Base-by-base conservation (phyloP, 2,329 filamentous ascomycete genomes). In the Tolypocladium ovalisporum region DNA sequence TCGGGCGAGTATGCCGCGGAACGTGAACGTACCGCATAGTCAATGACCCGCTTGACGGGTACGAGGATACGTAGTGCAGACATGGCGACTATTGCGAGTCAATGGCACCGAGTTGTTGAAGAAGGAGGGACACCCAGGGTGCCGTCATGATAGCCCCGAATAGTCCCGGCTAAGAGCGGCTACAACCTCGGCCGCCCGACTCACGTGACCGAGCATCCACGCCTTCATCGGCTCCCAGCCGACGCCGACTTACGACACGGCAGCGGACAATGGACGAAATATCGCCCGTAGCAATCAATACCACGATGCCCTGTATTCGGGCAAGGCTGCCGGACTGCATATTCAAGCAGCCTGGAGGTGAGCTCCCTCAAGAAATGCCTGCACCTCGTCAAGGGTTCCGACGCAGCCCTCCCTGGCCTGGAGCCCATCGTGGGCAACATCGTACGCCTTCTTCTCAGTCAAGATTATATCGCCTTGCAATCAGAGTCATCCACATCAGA, bases 1-100 rank as follows among this genome's bases (percentile, higher is more conserved):
- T 54, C 51, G 8, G 4, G 4, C 17, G 24, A 22, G 12, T 9
- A 29, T 4, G n/a, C 1, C 22, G 8, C 2, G 37, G 15, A 19
- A 7, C 47, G 35, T 52, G 47, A 4, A 59, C 84, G 70, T 76
- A 90, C 88, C 66, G 88, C 87, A 82, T 90, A 91, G 81, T 92
- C 88, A 77, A 92, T 90, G 54, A 92, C 88, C 83, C 88, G 79
- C 78, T 92, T 92, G 53, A 92, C 78, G 73, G 88, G 88, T 4
- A 92, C 88, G 61, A 92, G 80, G 73, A 92, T 91, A 71, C 87
- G 79, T 66, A 90, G 75, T 57, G 81, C 78, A 66, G 83, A 84
- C 83, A 86, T 85, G 62, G 63, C 61, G 60, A 57, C 55, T 67
- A 63, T 63, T 55, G 65, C 63, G 60, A 63, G 65, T 62, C 63